Base-by-base conservation (phyloP, 2,329 filamentous ascomycete genomes). In the Venturia carpophila region DNA sequence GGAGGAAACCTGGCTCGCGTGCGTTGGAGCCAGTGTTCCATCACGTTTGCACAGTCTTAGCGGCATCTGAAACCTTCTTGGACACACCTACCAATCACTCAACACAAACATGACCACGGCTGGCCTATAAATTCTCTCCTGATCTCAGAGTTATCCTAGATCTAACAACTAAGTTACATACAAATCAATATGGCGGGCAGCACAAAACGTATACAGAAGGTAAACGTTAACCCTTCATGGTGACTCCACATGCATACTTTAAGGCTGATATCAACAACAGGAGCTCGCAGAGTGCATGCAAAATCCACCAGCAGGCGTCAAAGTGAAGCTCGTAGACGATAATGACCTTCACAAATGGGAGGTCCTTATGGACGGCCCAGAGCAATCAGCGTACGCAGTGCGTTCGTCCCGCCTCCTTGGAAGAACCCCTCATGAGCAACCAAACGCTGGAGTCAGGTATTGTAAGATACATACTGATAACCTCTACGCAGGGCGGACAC, bases 341-440 rank as follows among this genome's bases (percentile, higher is more conserved):
- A 77, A 82, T 67, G 83, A 90, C 75, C 78, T 90, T 68, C 84
- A 86, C 72, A 80, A 84, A 70, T 91, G 88, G 88, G 83, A 86
- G 67, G 81, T 89, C 67, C 74, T 81, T 65, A 84, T 90, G 79
- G 82, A 86, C 60, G 87, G 86, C 0, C 88, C 87, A 3, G 79
- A 83, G 64, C 80, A 81, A 52, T 88, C 87, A 19, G 80, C 84
- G 56, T 90, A 88, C 71, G 79, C 84, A 60, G 87, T 89, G 79
- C 64, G 80, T 76, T 19, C 24, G 60, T 62, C 2, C 2, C 45
- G 30, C 62, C 52, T 37, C 21, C 62, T 67, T 69, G 66, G 68
- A 64, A 67, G 45, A n/a, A 52, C 34, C 63, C 62, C 60, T 60
- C 27, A 10, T 55, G 5, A 47, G 5, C 21, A 37, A 24, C 39